A percentile compares a stretch with the other conserved stretches of the same genome.
Evolutionary conservation across 78 protist species (phyloP).

Genomic region (Paratrimastix pyriformis): DNA sequence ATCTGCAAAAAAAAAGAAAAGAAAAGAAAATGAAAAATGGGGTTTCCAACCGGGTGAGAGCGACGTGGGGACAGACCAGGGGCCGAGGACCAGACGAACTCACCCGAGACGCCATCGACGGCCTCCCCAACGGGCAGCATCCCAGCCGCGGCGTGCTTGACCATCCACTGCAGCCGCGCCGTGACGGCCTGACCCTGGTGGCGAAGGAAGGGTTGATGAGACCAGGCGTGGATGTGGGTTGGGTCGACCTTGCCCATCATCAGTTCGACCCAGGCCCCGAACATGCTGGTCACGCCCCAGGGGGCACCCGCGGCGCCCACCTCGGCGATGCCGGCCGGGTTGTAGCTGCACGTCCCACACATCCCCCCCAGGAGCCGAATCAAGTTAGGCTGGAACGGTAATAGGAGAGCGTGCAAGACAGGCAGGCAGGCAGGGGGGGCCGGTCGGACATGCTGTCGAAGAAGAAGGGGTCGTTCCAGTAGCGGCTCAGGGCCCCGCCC

Average conservation of each 20-base stretch:
- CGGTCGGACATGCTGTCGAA: too few relatives aligned
- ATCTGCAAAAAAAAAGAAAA: slow-evolving; percentile 4
- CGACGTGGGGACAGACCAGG: slow-evolving; percentile 7
- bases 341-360: too few relatives aligned
- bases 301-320: neutral
- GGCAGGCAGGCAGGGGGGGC: too few relatives aligned
- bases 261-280: neutral
- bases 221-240: too few relatives aligned
- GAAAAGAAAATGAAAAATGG: neutral
- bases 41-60: too few relatives aligned
- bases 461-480: too few relatives aligned
- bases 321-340: too few relatives aligned
- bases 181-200: neutral
- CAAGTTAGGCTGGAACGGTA: too few relatives aligned
- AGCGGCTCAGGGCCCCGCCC: too few relatives aligned
- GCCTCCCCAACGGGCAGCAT: slow-evolving; percentile 25
- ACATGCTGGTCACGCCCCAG: slow-evolving; percentile 14
- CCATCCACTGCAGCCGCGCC: slow-evolving; percentile 4
- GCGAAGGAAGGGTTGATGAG: too few relatives aligned
- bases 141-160: neutral
- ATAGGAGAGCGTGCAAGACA: too few relatives aligned
- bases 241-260: neutral
- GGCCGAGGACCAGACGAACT: slow-evolving; percentile 10
- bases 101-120: slow-evolving; percentile 2
- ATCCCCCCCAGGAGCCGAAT: too few relatives aligned